These are phyloP conservation scores for Brachypodium distachyon DNA, from an alignment of 202 grass and related monocot species.

Conservation along the genomic window DNA sequence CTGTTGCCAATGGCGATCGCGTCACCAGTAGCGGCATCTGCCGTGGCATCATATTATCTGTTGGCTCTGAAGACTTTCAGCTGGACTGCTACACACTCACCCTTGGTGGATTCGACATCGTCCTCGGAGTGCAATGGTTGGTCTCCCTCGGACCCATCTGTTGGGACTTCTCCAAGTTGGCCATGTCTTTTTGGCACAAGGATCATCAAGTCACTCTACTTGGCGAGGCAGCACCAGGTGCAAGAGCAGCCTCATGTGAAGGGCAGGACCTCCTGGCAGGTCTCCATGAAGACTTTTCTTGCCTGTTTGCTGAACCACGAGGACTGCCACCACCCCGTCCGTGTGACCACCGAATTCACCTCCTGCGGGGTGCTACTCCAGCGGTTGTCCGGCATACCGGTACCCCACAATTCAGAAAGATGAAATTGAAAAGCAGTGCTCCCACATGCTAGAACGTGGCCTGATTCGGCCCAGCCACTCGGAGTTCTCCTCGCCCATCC, in stretches of 20 bases:
- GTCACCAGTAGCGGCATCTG: background rate
- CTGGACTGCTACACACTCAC: too few relatives aligned
- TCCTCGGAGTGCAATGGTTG: background rate
- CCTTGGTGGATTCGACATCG: too few relatives aligned
- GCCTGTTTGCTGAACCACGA: background rate
- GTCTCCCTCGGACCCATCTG: background rate
- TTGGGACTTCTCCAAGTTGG: background rate
- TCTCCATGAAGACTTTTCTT: background rate
- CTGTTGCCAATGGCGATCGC: background rate
- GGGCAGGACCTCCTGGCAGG: background rate
- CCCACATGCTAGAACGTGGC: background rate
- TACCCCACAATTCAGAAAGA: background rate
- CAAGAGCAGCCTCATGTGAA: background rate
- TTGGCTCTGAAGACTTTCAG: too few relatives aligned
- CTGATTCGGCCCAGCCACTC: background rate
- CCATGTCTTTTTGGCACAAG: background rate
- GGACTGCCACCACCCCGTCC: background rate
- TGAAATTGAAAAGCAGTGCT: background rate
- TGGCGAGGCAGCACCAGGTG: background rate
- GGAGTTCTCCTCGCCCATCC: background rate
- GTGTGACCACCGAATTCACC: background rate
- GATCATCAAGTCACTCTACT: background rate
- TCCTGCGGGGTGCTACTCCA: background rate
- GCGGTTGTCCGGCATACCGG: accelerated
- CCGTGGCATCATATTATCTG: too few relatives aligned